These are phyloP conservation scores for Pythium aquatile DNA, from an alignment of 352 stramenopile species.

Conservation along the genomic window DNA sequence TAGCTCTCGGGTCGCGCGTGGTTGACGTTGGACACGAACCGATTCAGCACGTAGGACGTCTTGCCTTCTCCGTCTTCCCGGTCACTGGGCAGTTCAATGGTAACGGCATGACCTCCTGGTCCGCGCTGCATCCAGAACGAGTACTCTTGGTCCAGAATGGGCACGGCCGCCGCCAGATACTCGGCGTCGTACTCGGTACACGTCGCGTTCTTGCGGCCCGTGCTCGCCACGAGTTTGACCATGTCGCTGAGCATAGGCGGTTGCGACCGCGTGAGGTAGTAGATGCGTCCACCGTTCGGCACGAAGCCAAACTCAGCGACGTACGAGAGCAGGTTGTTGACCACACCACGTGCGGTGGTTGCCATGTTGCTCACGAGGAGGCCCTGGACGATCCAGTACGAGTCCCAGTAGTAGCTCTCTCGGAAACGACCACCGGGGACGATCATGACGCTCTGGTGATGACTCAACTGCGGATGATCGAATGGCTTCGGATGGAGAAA, in stretches of 20 bases:
- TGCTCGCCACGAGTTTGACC: slow-evolving; percentile 56
- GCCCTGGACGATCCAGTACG: slow-evolving; percentile 90
- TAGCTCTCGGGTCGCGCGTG: slow-evolving; percentile 86
- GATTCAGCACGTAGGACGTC: slow-evolving; percentile 58
- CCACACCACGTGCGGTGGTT: slow-evolving; percentile 69
- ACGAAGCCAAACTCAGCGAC: slow-evolving; percentile 86
- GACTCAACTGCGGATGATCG: slow-evolving; percentile 31
- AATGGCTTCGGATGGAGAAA: slow-evolving; percentile 53
- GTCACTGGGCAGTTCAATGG: slow-evolving; percentile 29
- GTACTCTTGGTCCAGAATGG: slow-evolving; percentile 80
- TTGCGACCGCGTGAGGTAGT: slow-evolving; percentile 90
- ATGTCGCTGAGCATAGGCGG: slow-evolving; percentile 90
- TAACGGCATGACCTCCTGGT: slow-evolving; percentile 55
- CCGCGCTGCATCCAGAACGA: slow-evolving; percentile 82
- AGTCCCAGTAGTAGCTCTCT: slow-evolving; percentile 94
- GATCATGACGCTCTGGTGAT: slow-evolving; percentile 68
- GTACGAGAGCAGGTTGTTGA: slow-evolving; percentile 88
- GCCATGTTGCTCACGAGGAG: slow-evolving; percentile 83
- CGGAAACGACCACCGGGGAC: slow-evolving; percentile 90
- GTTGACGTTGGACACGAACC: slow-evolving; percentile 74
- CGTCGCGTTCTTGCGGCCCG: slow-evolving; percentile 28
- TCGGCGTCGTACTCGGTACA: slow-evolving; percentile 42
- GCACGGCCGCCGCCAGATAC: slow-evolving; percentile 52
- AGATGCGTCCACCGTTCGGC: slow-evolving; percentile 88
- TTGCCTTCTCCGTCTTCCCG: slow-evolving; percentile 10